Evolutionary conservation across 768 basidiomycete genomes (phyloP).

Genomic region (Auricularia auricula-judae): DNA sequence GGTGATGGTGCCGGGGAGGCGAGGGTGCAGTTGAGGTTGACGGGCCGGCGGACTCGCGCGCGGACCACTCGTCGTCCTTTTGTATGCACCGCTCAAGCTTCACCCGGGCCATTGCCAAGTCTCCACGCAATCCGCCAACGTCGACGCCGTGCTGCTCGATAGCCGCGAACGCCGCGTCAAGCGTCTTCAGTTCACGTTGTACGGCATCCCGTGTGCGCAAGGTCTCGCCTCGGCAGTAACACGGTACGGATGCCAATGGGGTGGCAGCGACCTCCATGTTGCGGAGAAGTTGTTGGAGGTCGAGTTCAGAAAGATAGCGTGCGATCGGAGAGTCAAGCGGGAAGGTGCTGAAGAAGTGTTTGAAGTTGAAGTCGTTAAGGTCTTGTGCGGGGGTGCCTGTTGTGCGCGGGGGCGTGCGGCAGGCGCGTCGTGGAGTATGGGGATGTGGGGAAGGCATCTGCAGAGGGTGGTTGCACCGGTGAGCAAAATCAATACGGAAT

Average conservation of each 20-base stretch:
- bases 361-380: background rate
- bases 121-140: background rate
- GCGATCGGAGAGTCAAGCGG: background rate
- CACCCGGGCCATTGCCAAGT: background rate
- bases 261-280: background rate
- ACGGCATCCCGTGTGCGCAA: background rate
- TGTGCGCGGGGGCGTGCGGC: background rate
- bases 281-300: background rate
- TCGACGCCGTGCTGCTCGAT: background rate
- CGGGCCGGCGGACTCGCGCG: background rate
- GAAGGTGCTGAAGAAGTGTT: background rate
- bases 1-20: background rate
- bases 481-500: background rate
- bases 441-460: background rate
- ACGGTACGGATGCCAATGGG: background rate
- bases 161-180: background rate
- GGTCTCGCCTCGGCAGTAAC: background rate
- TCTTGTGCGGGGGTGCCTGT: background rate
- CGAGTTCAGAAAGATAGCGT: background rate
- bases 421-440: background rate
- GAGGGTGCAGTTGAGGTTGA: background rate
- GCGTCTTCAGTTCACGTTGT: background rate
- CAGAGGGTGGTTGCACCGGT: background rate
- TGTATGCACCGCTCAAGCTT: background rate
- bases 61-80: background rate